A percentile compares a stretch with the other conserved stretches of the same genome.
These are phyloP conservation scores for Candolleomyces aberdarensis DNA, from an alignment of 768 basidiomycete species.

Conservation along the genomic window DNA sequence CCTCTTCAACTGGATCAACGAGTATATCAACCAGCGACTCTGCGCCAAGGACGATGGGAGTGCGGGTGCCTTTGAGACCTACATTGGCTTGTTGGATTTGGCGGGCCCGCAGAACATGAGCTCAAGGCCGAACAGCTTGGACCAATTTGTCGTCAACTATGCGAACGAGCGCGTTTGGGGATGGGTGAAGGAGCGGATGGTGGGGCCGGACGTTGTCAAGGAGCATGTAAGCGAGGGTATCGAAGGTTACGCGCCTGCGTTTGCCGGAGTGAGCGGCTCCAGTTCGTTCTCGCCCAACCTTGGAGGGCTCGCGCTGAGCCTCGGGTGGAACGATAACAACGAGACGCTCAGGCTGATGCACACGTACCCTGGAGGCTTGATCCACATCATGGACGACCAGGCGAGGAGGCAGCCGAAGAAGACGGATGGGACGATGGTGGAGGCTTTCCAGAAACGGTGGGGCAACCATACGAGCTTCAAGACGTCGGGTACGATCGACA, in stretches of 20 bases:
- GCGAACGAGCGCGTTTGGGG: slow-evolving; percentile 90
- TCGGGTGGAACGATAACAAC: slow-evolving; percentile 64
- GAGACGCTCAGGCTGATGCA: slow-evolving; percentile 87
- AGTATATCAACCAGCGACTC: slow-evolving; percentile 92
- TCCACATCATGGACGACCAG: slow-evolving; percentile 98
- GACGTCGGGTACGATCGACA: slow-evolving; percentile 11
- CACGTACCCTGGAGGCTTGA: slow-evolving; percentile 83
- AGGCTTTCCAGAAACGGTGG: slow-evolving; percentile 93
- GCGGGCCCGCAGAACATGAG: slow-evolving; percentile 92
- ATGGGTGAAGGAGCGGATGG: slow-evolving; percentile 76
- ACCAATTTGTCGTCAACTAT: slow-evolving; percentile 96
- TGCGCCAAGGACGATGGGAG: slow-evolving; percentile 37
- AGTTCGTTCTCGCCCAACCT: background rate
- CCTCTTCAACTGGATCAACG: slow-evolving; percentile 94
- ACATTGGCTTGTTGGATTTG: slow-evolving; percentile 91
- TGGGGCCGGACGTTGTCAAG: slow-evolving; percentile 42
- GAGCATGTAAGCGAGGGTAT: slow-evolving; percentile 88
- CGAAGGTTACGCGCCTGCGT: slow-evolving; percentile 24
- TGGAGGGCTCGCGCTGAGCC: background rate
- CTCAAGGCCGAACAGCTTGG: slow-evolving; percentile 85
- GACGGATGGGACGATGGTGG: slow-evolving; percentile 92
- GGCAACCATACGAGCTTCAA: slow-evolving; percentile 93
- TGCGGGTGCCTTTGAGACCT: slow-evolving; percentile 81
- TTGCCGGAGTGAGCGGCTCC: background rate
- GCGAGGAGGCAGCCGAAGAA: slow-evolving; percentile 83